These are phyloP conservation scores for Fusarium newnesense DNA, from an alignment of 2,329 filamentous ascomycete genomes.

Conservation along the genomic window DNA sequence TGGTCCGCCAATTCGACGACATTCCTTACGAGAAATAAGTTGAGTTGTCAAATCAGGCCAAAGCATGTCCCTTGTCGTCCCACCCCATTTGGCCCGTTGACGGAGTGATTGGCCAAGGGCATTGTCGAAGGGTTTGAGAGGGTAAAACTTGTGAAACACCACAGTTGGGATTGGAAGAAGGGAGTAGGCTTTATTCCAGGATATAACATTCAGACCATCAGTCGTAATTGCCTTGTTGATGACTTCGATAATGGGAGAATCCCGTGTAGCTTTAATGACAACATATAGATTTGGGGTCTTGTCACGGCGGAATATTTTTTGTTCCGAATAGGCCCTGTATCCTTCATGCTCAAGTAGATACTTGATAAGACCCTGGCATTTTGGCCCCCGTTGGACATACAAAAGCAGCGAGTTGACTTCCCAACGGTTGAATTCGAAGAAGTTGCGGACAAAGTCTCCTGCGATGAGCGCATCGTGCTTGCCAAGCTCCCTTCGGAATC, in stretches of 20 bases:
- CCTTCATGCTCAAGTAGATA: background rate
- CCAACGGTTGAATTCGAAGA: background rate
- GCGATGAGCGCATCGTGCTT: background rate
- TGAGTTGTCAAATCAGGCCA: background rate
- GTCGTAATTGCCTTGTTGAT: background rate
- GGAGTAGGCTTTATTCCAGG: conserved; percentile 3
- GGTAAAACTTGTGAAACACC: background rate
- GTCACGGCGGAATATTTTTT: background rate
- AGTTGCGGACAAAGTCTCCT: background rate
- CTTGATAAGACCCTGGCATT: background rate
- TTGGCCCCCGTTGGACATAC: background rate
- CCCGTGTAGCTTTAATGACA: background rate
- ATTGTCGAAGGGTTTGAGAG: background rate
- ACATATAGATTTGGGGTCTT: background rate
- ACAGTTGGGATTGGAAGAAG: background rate
- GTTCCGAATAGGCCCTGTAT: background rate
- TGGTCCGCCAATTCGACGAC: background rate
- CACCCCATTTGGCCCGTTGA: background rate
- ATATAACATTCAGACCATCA: background rate
- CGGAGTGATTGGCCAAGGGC: background rate
- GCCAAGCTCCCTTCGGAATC: background rate
- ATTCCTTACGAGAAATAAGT: background rate
- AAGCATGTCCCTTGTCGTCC: background rate
- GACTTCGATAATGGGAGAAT: background rate
- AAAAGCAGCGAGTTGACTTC: background rate